Evolutionary conservation across 495 filamentous ascomycete species (phyloP).

Genomic region (Aspergillus ostianus): DNA sequence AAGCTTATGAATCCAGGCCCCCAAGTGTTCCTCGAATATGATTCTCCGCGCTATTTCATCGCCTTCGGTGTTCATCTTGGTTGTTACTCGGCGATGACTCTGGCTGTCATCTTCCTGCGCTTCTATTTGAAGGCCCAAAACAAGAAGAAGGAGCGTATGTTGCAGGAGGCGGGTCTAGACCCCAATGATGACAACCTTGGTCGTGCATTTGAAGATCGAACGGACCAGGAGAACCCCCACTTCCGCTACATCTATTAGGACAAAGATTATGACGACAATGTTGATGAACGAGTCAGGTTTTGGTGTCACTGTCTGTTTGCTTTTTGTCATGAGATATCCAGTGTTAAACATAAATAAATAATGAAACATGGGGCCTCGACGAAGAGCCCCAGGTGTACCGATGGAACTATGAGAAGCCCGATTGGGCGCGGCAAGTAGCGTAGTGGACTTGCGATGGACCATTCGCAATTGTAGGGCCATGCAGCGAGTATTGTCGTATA

Average conservation of each 20-base stretch:
- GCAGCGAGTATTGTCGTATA: neutral
- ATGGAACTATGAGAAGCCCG: neutral
- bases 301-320: neutral
- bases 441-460: neutral
- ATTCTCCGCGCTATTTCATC: conserved; percentile 40
- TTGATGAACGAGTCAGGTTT: neutral
- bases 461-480: neutral
- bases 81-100: conserved; percentile 39
- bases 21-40: conserved; percentile 40
- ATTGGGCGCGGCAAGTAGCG: neutral
- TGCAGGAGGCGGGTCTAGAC: conserved; percentile 26
- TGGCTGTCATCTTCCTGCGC: conserved; percentile 35
- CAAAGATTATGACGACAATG: neutral
- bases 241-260: conserved; percentile 49
- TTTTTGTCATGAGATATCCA: neutral
- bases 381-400: neutral
- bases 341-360: neutral
- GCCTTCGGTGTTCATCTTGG: conserved; percentile 44
- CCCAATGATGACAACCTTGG: conserved; percentile 31
- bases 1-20: conserved; percentile 34
- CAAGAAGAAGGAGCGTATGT: conserved; percentile 38
- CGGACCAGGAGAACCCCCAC: conserved; percentile 46
- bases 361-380: neutral
- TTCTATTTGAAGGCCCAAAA: conserved; percentile 39
- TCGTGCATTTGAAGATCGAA: conserved; percentile 49